A percentile compares a stretch with the other conserved stretches of the same genome.
Conservation (phyloP, 768 basidiomycete genomes). For the Mycena floridula region DNA sequence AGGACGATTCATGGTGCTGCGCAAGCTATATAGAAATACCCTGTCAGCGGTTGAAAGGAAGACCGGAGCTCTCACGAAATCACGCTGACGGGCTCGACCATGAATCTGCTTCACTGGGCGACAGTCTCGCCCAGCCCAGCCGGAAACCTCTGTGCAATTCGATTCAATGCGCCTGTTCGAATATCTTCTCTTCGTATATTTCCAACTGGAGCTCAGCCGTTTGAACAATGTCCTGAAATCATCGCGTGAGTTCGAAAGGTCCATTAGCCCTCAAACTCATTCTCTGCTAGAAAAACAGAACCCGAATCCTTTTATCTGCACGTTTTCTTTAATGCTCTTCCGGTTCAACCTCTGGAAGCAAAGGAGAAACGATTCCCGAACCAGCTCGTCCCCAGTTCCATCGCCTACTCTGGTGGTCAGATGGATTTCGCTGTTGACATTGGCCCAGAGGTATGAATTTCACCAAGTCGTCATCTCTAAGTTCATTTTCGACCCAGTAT, state of each 20-base stretch:
- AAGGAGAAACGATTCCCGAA: conserved; percentile 65
- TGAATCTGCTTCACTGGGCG: conserved; percentile 66
- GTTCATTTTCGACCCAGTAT: conserved; percentile 39
- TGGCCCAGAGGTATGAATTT: conserved; percentile 48
- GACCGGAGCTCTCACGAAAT: too few relatives aligned
- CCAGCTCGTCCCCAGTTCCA: conserved; percentile 62
- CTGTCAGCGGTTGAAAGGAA: too few relatives aligned
- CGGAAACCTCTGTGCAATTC: conserved; percentile 58
- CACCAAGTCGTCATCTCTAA: conserved; percentile 4
- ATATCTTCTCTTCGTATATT: conserved; percentile 66
- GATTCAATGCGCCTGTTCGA: conserved; percentile 64
- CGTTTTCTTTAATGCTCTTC: conserved; percentile 69
- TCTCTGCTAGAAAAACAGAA: conserved; percentile 49
- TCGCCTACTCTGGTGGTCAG: conserved; percentile 67
- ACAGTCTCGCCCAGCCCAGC: conserved; percentile 52
- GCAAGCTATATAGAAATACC: too few relatives aligned
- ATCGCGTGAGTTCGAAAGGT: conserved; percentile 43
- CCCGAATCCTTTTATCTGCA: conserved; percentile 71
- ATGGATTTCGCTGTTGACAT: conserved; percentile 65
- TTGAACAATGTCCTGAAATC: conserved; percentile 51
- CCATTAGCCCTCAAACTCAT: conserved; percentile 3
- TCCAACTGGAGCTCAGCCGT: conserved; percentile 59
- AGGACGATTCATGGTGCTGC: too few relatives aligned
- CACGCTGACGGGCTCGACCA: too few relatives aligned
- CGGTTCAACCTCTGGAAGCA: conserved; percentile 33